A percentile compares a stretch with the other conserved stretches of the same genome.
Evolutionary conservation across 148 eudicot genomes (phyloP).

Genomic region (Spergularia marina): DNA sequence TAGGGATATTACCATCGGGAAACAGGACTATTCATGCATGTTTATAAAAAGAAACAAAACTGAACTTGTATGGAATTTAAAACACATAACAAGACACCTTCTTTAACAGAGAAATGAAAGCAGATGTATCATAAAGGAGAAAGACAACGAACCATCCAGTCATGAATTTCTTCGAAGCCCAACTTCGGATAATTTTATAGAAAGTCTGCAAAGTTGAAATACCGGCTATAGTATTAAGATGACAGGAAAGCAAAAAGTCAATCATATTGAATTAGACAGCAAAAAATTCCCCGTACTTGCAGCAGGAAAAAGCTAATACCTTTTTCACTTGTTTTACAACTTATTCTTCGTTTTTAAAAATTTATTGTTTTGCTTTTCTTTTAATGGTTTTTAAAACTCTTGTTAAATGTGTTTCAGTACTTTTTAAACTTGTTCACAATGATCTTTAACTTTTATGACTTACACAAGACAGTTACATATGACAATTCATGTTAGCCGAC

Average conservation of each 20-base stretch:
- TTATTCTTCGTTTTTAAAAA: too few species aligned
- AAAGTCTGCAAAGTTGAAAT: slow-evolving; percentile 55
- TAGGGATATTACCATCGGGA: background rate
- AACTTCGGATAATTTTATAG: slow-evolving; percentile 83
- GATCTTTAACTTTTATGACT: too few species aligned
- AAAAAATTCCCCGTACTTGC: background rate
- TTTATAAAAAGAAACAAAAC: background rate
- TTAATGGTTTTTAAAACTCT: too few species aligned
- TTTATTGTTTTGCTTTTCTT: too few species aligned
- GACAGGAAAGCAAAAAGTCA: background rate
- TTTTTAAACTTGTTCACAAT: too few species aligned
- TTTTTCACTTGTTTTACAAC: too few species aligned
- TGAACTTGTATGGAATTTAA: slow-evolving; percentile 2
- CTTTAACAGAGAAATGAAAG: background rate
- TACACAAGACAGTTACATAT: too few species aligned
- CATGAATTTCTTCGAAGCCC: slow-evolving; percentile 98
- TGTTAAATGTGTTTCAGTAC: too few species aligned
- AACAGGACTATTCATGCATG: background rate
- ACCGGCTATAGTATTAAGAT: slow-evolving; percentile 18
- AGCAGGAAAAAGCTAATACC: too few species aligned
- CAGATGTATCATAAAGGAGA: background rate
- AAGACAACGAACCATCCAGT: slow-evolving; percentile 74
- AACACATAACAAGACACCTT: background rate
- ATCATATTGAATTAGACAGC: background rate
- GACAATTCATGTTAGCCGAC: too few species aligned